A percentile compares a stretch with the other conserved stretches of the same genome.
These are phyloP conservation scores for Eurotiales sp. DNA, from an alignment of 2,329 filamentous ascomycete genomes.

Conservation along the genomic window DNA sequence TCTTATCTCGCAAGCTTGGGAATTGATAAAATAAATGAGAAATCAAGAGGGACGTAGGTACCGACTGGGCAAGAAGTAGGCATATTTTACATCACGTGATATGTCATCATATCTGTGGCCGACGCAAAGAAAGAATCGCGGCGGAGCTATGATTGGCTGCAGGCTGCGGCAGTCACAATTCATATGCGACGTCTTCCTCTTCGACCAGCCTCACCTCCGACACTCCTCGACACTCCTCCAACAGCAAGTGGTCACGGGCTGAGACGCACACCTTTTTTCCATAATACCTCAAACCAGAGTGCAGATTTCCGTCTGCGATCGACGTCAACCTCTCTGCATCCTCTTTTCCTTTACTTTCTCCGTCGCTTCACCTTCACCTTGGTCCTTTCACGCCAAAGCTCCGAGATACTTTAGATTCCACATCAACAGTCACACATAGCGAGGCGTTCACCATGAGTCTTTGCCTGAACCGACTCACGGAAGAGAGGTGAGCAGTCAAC, in stretches of 20 bases:
- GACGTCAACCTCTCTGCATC: background rate
- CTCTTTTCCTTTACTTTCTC: background rate
- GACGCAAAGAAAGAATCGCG: background rate
- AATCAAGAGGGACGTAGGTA: no score
- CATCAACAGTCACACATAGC: background rate
- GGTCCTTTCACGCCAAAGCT: no score
- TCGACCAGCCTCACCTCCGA: background rate
- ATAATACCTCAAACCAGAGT: no score
- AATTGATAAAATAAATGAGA: no score
- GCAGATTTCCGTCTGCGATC: no score
- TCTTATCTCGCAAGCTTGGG: no score
- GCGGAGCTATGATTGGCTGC: background rate
- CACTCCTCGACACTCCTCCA: no score
- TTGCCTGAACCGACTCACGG: slow-evolving; percentile 13
- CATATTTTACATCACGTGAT: background rate
- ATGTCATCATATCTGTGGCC: background rate
- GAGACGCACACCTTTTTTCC: background rate
- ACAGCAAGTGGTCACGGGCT: no score
- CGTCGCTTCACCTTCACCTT: no score
- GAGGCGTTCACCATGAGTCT: slow-evolving; percentile 8
- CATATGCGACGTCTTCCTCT: slow-evolving; percentile 1
- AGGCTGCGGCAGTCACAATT: background rate
- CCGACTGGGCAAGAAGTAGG: background rate
- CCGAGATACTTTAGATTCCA: no score
- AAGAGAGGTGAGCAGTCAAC: slow-evolving; percentile 9